Evolutionary conservation across 768 basidiomycete genomes (phyloP).

Genomic region (Cystofilobasidium capitatum): DNA sequence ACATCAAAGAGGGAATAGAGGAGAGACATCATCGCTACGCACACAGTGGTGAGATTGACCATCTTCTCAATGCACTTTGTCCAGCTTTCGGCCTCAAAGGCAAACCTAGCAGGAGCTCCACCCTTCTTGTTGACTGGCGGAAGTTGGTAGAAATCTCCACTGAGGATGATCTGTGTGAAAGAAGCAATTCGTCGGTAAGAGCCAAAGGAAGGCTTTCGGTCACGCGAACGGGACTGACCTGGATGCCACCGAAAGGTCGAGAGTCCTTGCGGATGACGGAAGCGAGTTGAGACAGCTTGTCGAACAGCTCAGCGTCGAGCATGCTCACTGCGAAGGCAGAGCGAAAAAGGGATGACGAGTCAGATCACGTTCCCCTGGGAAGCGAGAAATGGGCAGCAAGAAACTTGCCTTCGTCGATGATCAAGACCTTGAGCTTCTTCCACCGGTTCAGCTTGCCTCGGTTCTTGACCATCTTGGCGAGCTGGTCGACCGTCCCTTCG

Average conservation of each 20-base stretch:
- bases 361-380: too few relatives aligned
- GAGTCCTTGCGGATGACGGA: constrained; percentile 51
- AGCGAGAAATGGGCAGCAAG: background rate
- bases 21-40: too few relatives aligned
- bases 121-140: background rate
- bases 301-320: constrained; percentile 75
- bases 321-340: constrained; percentile 66
- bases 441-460: constrained; percentile 69
- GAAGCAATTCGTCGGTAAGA: background rate
- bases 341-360: background rate
- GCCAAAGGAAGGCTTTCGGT: too few relatives aligned
- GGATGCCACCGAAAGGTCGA: constrained; percentile 85
- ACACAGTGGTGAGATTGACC: constrained; percentile 71
- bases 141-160: constrained; percentile 78
- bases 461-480: constrained; percentile 43
- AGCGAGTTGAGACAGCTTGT: constrained; percentile 73
- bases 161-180: constrained; percentile 61
- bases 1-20: too few relatives aligned
- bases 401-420: constrained; percentile 72
- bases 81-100: constrained; percentile 83
- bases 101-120: constrained; percentile 55
- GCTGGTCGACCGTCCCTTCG: constrained; percentile 2
- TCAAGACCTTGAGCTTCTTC: constrained; percentile 70
- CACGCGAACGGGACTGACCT: too few relatives aligned
- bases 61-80: constrained; percentile 59